Conservation (phyloP, 371 early-diverging fungal species). For the Mucor circinelloides region DNA sequence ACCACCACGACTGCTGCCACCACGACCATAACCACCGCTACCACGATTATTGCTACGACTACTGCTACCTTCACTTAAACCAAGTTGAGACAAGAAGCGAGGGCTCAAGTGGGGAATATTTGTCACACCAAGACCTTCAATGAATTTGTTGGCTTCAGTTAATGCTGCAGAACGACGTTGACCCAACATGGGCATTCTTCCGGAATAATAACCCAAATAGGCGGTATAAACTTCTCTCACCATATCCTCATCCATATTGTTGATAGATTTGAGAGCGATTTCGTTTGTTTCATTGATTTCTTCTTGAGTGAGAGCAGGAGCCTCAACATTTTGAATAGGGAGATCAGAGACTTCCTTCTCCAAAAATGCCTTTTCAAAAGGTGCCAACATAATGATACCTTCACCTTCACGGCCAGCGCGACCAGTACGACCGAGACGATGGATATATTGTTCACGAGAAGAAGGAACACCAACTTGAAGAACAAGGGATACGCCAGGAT, state of each 20-base stretch:
- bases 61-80: conserved; percentile 27
- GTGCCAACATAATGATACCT: conserved; percentile 83
- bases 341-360: conserved; percentile 48
- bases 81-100: conserved; percentile 52
- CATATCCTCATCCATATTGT: conserved; percentile 44
- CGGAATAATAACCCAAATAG: conserved; percentile 67
- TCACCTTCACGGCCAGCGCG: conserved; percentile 96
- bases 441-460: conserved; percentile 92
- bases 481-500: conserved; percentile 94
- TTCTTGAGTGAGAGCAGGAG: conserved; percentile 37
- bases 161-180: conserved; percentile 45
- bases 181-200: conserved; percentile 44
- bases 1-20: conserved; percentile 8
- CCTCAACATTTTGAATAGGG: conserved; percentile 53
- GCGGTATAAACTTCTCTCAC: conserved; percentile 64
- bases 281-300: conserved; percentile 24
- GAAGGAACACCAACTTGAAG: conserved; percentile 95
- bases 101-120: conserved; percentile 54
- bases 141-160: conserved; percentile 40
- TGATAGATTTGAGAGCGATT: conserved; percentile 24
- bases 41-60: conserved; percentile 4
- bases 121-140: conserved; percentile 45
- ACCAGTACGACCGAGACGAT: conserved; percentile 98
- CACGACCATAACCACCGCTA: conserved; percentile 12
- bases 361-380: conserved; percentile 81